Evolutionary conservation across 345 rosid genomes (phyloP).

Genomic region (Conringia planisiliqua): DNA sequence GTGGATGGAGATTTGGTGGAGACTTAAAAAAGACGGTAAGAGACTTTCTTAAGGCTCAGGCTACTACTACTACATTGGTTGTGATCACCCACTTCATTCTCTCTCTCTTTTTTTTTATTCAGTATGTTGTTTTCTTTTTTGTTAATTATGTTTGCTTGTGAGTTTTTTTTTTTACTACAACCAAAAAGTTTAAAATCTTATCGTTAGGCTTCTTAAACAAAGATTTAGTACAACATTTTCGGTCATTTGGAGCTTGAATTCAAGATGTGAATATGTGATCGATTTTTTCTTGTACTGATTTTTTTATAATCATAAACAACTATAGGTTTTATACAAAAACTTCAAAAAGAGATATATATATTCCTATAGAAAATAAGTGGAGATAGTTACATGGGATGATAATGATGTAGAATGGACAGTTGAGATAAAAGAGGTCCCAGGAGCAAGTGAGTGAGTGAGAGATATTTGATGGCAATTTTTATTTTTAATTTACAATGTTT

Average conservation of each 20-base stretch:
- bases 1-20: slow-evolving; percentile 23
- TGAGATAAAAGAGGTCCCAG: background rate
- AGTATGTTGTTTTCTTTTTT: background rate
- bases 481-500: background rate
- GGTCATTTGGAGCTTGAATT: background rate
- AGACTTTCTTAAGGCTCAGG: slow-evolving; percentile 27
- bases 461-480: background rate
- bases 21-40: slow-evolving; percentile 28
- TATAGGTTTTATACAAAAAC: background rate
- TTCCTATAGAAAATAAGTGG: background rate
- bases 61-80: slow-evolving; percentile 9
- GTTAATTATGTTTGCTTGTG: background rate
- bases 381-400: background rate
- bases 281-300: background rate
- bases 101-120: background rate
- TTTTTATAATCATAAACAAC: background rate
- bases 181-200: background rate
- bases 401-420: background rate
- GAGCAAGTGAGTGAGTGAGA: background rate
- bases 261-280: background rate
- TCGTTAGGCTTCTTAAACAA: background rate
- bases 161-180: background rate
- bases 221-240: background rate
- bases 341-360: background rate
- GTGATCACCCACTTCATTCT: slow-evolving; percentile 12